Evolutionary conservation across 2,329 filamentous ascomycete genomes (phyloP).

Genomic region (Talaromyces sp.): DNA sequence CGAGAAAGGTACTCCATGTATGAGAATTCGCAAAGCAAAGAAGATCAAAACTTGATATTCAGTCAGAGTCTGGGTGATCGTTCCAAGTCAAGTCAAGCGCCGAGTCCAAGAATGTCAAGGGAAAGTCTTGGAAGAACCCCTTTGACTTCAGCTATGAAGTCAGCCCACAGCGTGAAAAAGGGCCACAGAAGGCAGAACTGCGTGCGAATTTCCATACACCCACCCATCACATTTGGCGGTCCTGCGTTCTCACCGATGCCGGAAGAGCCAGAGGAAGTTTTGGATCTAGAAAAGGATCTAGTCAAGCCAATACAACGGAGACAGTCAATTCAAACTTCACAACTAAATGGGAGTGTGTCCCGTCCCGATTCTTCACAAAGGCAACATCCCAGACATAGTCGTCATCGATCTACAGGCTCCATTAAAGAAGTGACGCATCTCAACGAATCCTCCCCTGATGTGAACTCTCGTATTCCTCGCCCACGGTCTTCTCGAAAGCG

Average conservation of each 20-base stretch:
- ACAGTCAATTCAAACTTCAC: background rate
- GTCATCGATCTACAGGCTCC: slow-evolving; percentile 17
- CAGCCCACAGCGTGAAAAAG: slow-evolving; percentile 32
- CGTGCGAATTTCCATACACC: slow-evolving; percentile 41
- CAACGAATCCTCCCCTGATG: slow-evolving; percentile 18
- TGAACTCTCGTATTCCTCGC: slow-evolving; percentile 22
- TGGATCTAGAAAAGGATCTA: slow-evolving; percentile 26
- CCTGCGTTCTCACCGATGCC: slow-evolving; percentile 33
- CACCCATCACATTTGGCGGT: slow-evolving; percentile 34
- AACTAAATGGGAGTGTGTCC: background rate
- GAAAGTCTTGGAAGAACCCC: slow-evolving; percentile 24
- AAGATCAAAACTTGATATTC: slow-evolving; percentile 9
- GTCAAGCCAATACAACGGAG: slow-evolving; percentile 5
- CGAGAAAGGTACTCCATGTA: slow-evolving; percentile 19
- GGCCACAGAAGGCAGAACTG: slow-evolving; percentile 44
- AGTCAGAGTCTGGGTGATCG: slow-evolving; percentile 17
- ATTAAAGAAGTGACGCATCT: slow-evolving; percentile 13
- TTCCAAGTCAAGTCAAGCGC: slow-evolving; percentile 15
- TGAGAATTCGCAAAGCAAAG: slow-evolving; percentile 9
- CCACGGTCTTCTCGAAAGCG: slow-evolving; percentile 28
- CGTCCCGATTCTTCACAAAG: background rate
- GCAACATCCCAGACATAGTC: slow-evolving; percentile 3
- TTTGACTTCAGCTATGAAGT: slow-evolving; percentile 33
- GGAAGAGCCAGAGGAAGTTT: slow-evolving; percentile 35
- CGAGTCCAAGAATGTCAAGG: slow-evolving; percentile 24